These are phyloP conservation scores for Tuber umbilicatum DNA, from an alignment of 495 filamentous ascomycete species.

Conservation along the genomic window DNA sequence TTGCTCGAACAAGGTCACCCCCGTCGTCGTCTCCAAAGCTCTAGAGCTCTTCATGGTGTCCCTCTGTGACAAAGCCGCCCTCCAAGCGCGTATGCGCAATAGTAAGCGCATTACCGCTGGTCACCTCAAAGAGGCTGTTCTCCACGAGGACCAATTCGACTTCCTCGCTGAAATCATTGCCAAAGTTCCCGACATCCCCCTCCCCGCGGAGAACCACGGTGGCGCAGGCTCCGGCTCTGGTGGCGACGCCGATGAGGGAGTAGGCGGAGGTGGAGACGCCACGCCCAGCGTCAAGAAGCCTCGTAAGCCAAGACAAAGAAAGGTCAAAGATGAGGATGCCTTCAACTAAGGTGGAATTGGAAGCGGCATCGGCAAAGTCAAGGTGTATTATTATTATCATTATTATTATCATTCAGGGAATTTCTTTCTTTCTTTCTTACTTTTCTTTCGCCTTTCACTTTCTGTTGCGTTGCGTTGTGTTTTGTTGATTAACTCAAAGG, in stretches of 20 bases:
- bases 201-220: conserved; percentile 10
- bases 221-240: conserved; percentile 15
- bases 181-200: conserved; percentile 69
- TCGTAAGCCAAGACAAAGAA: conserved; percentile 37
- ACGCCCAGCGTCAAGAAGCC: conserved; percentile 27
- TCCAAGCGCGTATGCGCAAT: conserved; percentile 69
- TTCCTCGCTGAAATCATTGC: conserved; percentile 86
- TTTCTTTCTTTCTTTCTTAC: conserved; percentile 1
- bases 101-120: conserved; percentile 83
- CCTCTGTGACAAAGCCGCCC: conserved; percentile 77
- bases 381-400: conserved; percentile 27
- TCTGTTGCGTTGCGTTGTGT: neutral
- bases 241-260: conserved; percentile 22
- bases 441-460: neutral
- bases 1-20: conserved; percentile 35
- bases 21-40: conserved; percentile 56
- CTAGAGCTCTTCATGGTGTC: conserved; percentile 96
- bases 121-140: conserved; percentile 84
- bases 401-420: conserved; percentile 9
- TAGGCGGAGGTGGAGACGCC: conserved; percentile 25
- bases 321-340: conserved; percentile 32
- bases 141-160: conserved; percentile 80
- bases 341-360: conserved; percentile 11
- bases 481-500: neutral
- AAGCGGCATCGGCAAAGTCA: neutral